Conservation (phyloP, 441 rosid genomes). For the Populus hybrid region DNA sequence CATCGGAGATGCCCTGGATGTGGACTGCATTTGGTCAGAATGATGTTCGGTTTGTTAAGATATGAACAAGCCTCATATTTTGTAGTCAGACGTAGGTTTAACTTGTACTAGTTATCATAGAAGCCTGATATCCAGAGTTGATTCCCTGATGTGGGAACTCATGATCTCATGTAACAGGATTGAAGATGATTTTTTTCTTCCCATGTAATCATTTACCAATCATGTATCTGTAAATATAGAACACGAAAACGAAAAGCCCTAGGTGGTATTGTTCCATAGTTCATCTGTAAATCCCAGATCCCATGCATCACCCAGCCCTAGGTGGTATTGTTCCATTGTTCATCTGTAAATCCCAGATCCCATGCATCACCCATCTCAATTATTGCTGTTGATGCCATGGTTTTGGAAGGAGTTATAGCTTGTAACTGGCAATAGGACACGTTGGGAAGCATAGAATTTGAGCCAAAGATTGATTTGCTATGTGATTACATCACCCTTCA, state of each 20-base stretch:
- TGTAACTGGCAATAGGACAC: too few relatives aligned
- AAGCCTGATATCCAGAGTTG: not conserved
- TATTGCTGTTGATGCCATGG: too few relatives aligned
- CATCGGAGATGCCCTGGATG: constrained; percentile 94
- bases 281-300: not conserved
- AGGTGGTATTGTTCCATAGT: not conserved
- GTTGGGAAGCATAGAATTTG: too few relatives aligned
- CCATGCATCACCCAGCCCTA: not conserved
- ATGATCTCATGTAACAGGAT: not conserved
- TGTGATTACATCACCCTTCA: too few relatives aligned
- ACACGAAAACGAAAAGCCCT: not conserved
- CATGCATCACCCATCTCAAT: too few relatives aligned
- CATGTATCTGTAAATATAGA: constrained; percentile 1
- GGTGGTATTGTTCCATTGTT: too few relatives aligned
- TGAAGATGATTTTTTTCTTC: not conserved
- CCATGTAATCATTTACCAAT: not conserved
- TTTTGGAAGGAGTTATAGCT: too few relatives aligned
- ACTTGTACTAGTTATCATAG: not conserved
- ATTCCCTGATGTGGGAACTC: not conserved
- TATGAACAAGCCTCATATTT: constrained; percentile 35
- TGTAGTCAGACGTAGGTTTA: not conserved
- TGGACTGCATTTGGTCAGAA: constrained; percentile 93
- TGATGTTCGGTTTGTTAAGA: constrained; percentile 88
- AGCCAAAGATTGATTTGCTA: too few relatives aligned
- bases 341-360: too few relatives aligned